Conservation (phyloP, 495 filamentous ascomycete genomes). For the Aspergillus sclerotiicarbonarius region DNA sequence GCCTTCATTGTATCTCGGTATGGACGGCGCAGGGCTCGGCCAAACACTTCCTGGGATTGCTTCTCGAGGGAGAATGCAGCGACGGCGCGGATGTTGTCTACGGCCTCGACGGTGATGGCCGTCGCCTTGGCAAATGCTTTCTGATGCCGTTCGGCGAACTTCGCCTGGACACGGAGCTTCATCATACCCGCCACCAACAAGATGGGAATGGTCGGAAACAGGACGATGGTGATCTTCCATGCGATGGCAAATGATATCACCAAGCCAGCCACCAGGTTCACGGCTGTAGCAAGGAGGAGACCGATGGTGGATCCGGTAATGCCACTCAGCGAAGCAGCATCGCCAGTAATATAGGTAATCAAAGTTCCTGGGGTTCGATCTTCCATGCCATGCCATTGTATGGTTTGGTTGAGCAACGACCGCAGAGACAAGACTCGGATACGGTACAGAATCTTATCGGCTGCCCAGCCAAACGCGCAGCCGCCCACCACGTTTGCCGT, state of each 20-base stretch:
- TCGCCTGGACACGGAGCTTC: conserved; percentile 49
- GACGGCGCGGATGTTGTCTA: conserved; percentile 51
- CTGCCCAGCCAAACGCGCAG: conserved; percentile 49
- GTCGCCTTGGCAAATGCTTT: conserved; percentile 49
- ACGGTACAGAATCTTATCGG: conserved; percentile 49
- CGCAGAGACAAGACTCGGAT: conserved; percentile 49
- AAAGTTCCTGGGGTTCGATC: conserved; percentile 45
- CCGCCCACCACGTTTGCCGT: conserved; percentile 46
- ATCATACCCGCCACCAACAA: conserved; percentile 47
- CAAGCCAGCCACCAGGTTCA: conserved; percentile 37
- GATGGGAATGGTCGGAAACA: conserved; percentile 40
- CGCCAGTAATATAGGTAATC: conserved; percentile 47
- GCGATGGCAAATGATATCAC: conserved; percentile 39
- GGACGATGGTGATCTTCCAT: conserved; percentile 42
- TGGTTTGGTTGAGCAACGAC: conserved; percentile 48
- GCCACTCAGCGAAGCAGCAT: conserved; percentile 45
- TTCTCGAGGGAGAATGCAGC: conserved; percentile 48
- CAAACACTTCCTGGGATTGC: conserved; percentile 36
- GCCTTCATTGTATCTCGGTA: conserved; percentile 47
- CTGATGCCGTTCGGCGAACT: conserved; percentile 58
- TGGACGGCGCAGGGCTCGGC: conserved; percentile 34
- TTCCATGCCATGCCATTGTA: conserved; percentile 49
- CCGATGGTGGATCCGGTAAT: conserved; percentile 46
- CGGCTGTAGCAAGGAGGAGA: conserved; percentile 43
- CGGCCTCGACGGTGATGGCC: conserved; percentile 50